Evolutionary conservation across 768 basidiomycete genomes (phyloP), one percentile per base, ranked within the genome.

Genomic region (Chlorophyllum brunneum): DNA sequence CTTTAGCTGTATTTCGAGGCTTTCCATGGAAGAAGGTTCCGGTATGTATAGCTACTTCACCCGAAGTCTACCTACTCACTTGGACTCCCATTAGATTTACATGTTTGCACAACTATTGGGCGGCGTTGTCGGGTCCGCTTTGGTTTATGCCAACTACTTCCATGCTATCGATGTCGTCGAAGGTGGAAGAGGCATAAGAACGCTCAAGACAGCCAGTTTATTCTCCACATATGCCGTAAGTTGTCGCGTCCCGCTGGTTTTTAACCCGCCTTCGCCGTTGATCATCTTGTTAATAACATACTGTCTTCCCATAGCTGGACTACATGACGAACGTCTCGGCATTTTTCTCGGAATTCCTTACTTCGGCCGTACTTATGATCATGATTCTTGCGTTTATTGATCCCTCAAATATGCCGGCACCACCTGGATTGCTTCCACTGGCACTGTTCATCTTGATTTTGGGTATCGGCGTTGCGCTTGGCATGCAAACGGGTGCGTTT

Each of bases 1-100:
- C 81, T 11, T 61, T 90, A 39, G 86, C 86, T 3, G 71, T 79
- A 2, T 82, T 82, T 65, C 81, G 89, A 56, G 76, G 75, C 40
- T 91, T 92, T 66, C 87, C 90, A 0, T 86, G 86, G 85, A 76
- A 74, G 58, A 92, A 92, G 63, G 90, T 90, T 0, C 90, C 90
- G 0, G 74, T 59, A 72, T 63, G 55, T 51, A 56, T 45, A 37
- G 10, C 20, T 3, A 9, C 15, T 43, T 15, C 15, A 39, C 37
- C 9, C 5, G 15, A 16, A 15, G 23, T 13, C 9, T 20, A 15
- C 3, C n/a, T 22, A 31, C 20, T 61, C 29, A 34, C 18, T 44
- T n/a, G 41, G 29, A 23, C 31, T 2, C 22, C 23, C 34, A 22
- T 44, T 11, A 65, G 67, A 58, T 61, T 23, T 68, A 60, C 49